Percentiles rank a stretch among this genome's conserved stretches.
phyloP scores from a whole-genome alignment of 176 grass and related monocot species.

The Pharus latifolius region DNA sequence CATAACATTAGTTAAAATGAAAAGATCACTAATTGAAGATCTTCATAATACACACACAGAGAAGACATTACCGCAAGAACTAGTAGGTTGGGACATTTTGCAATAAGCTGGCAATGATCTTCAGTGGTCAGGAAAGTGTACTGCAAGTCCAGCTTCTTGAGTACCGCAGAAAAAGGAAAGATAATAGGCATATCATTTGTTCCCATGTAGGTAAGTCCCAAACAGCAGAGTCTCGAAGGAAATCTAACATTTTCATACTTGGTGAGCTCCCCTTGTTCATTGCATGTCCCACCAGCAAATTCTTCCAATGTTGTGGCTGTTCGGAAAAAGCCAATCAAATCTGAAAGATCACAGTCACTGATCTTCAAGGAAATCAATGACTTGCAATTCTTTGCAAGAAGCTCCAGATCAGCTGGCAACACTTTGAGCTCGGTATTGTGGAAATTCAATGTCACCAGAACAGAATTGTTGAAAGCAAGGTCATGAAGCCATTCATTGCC shows the following conservation, averaged over 20 bases:
- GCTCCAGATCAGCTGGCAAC: slow-evolving; percentile 41
- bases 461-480: slow-evolving; percentile 43
- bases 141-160: slow-evolving; percentile 84
- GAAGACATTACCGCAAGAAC: slow-evolving; percentile 60
- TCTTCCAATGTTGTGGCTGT: slow-evolving; percentile 42
- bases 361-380: slow-evolving; percentile 71
- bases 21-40: not conserved
- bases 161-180: slow-evolving; percentile 50
- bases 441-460: slow-evolving; percentile 58
- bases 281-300: slow-evolving; percentile 62
- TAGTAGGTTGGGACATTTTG: slow-evolving; percentile 65
- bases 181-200: slow-evolving; percentile 53
- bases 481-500: slow-evolving; percentile 47
- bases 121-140: slow-evolving; percentile 81
- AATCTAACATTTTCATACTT: slow-evolving; percentile 33
- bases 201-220: slow-evolving; percentile 74
- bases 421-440: slow-evolving; percentile 55
- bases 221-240: slow-evolving; percentile 44
- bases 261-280: slow-evolving; percentile 41
- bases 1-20: not conserved
- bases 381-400: slow-evolving; percentile 58
- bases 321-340: slow-evolving; percentile 48
- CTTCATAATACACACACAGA: not conserved
- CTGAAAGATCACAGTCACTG: slow-evolving; percentile 61
- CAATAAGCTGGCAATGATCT: slow-evolving; percentile 75